Evolutionary conservation across 2,329 filamentous ascomycete species (phyloP).

Genomic region (Beauveria sp.): DNA sequence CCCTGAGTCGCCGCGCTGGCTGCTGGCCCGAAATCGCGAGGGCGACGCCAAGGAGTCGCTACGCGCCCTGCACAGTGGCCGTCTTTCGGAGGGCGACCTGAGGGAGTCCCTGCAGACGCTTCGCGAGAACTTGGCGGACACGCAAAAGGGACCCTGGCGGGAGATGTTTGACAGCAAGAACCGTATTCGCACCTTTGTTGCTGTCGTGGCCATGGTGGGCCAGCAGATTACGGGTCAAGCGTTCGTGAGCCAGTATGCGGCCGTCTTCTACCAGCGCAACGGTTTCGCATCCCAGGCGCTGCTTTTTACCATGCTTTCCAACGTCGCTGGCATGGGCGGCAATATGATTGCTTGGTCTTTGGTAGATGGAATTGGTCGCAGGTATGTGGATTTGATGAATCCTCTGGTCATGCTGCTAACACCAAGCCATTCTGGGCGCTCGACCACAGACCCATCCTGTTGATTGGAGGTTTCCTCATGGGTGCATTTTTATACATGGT

Average conservation of each 20-base stretch:
- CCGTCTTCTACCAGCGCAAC: slow-evolving; percentile 22
- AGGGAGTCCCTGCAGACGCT: slow-evolving; percentile 16
- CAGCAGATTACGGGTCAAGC: slow-evolving; percentile 26
- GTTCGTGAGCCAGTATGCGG: slow-evolving; percentile 20
- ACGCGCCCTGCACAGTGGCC: slow-evolving; percentile 21
- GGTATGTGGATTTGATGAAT: neutral
- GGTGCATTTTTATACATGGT: slow-evolving; percentile 19
- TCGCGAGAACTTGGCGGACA: slow-evolving; percentile 13
- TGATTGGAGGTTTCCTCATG: slow-evolving; percentile 18
- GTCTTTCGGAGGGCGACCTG: slow-evolving; percentile 20
- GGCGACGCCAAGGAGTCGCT: slow-evolving; percentile 27
- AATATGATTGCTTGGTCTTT: slow-evolving; percentile 17
- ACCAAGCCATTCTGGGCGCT: neutral
- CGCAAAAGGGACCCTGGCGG: slow-evolving; percentile 16
- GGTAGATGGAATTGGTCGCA: slow-evolving; percentile 19
- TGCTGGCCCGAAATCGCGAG: slow-evolving; percentile 27
- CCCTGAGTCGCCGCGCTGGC: slow-evolving; percentile 39
- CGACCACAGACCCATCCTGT: slow-evolving; percentile 15
- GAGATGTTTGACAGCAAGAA: slow-evolving; percentile 18
- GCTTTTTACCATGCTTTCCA: slow-evolving; percentile 18
- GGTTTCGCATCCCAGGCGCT: slow-evolving; percentile 19
- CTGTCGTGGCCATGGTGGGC: slow-evolving; percentile 22
- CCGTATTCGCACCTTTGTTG: slow-evolving; percentile 18
- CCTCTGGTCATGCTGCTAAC: neutral
- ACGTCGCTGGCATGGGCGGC: slow-evolving; percentile 11